These are phyloP conservation scores for Allium sativum DNA, from an alignment of 106 monocot species.

Conservation along the genomic window DNA sequence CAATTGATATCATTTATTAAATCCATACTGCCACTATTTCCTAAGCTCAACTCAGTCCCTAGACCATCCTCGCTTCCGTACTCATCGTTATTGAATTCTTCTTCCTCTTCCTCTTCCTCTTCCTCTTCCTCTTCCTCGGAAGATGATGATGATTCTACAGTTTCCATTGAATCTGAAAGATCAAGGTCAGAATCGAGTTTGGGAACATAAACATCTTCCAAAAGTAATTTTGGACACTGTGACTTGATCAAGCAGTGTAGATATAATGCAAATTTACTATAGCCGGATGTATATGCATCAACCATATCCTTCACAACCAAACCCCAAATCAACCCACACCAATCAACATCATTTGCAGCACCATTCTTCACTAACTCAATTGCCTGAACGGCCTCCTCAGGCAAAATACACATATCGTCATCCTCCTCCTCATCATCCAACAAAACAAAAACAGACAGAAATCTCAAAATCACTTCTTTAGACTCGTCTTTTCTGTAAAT, in stretches of 20 bases:
- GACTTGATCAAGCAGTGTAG: constrained; percentile 58
- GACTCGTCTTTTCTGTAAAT: constrained; percentile 16
- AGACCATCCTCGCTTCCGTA: constrained; percentile 2
- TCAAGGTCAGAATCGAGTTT: constrained; percentile 1
- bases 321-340: constrained; percentile 63
- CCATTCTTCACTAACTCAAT: constrained; percentile 51
- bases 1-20: constrained; percentile 15
- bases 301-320: constrained; percentile 77
- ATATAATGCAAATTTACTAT: constrained; percentile 65
- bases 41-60: constrained; percentile 5
- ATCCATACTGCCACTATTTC: constrained; percentile 15
- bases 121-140: constrained; percentile 10
- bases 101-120: constrained; percentile 9
- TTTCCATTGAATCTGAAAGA: not conserved
- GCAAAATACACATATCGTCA: constrained; percentile 56
- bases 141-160: constrained; percentile 35
- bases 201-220: not conserved
- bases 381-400: constrained; percentile 39
- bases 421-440: constrained; percentile 28
- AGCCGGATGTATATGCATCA: constrained; percentile 38
- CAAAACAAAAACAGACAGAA: constrained; percentile 48
- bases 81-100: not conserved
- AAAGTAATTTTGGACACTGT: constrained; percentile 35
- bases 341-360: constrained; percentile 61
- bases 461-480: constrained; percentile 21